Conservation (phyloP, 169 alveolate genomes). For the Blepharisma undulans region DNA sequence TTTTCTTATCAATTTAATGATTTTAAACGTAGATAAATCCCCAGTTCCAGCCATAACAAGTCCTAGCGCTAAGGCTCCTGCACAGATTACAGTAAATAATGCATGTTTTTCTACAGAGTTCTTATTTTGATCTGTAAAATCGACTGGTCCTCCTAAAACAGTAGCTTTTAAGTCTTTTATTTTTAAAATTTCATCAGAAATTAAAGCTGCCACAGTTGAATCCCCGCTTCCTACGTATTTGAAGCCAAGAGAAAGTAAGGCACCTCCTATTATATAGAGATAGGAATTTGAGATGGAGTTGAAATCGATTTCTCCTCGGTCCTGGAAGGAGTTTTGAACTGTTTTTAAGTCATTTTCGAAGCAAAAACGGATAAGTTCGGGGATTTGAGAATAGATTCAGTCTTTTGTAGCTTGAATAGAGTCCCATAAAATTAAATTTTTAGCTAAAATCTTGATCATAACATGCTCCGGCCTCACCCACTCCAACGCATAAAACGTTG, state of each 20-base stretch:
- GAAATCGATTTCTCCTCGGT: constrained; percentile 83
- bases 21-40: constrained; percentile 74
- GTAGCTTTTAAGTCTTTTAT: constrained; percentile 44
- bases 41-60: constrained; percentile 88
- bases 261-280: constrained; percentile 77
- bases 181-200: constrained; percentile 19
- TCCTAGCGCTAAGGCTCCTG: constrained; percentile 72
- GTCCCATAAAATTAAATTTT: constrained; percentile 86
- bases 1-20: constrained; percentile 75
- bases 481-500: constrained; percentile 80
- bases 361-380: constrained; percentile 70
- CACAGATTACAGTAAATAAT: constrained; percentile 75
- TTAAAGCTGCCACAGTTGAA: constrained; percentile 50
- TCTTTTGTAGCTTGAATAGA: constrained; percentile 61
- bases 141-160: constrained; percentile 50
- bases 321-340: constrained; percentile 60
- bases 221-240: constrained; percentile 86
- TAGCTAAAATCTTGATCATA: constrained; percentile 70
- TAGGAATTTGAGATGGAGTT: constrained; percentile 75
- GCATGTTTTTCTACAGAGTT: constrained; percentile 79
- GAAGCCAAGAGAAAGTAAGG: constrained; percentile 83
- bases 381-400: constrained; percentile 77
- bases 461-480: constrained; percentile 79
- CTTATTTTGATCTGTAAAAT: constrained; percentile 56
- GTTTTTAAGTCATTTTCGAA: constrained; percentile 67